Evolutionary conservation across 106 monocot species (phyloP).

Genomic region (Cymbidium sinense): DNA sequence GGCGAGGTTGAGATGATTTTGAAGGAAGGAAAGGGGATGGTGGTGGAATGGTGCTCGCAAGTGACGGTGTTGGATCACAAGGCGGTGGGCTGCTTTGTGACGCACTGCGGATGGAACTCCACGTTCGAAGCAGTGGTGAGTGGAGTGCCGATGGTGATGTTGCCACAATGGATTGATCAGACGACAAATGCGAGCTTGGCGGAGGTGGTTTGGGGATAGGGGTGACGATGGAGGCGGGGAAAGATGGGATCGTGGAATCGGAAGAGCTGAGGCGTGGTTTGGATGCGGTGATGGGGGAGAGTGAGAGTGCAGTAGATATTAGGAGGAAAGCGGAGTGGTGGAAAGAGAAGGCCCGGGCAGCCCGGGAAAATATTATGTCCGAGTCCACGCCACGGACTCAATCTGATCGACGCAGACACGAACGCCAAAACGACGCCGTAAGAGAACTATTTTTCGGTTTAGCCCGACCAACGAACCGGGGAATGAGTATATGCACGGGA

Average conservation of each 20-base stretch:
- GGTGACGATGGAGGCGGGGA: constrained; percentile 3
- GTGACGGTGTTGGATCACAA: constrained; percentile 17
- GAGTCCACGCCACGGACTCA: no score
- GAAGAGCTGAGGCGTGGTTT: constrained; percentile 4
- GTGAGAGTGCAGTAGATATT: not conserved
- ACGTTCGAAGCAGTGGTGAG: not conserved
- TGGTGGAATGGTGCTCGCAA: constrained; percentile 26
- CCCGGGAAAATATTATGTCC: no score
- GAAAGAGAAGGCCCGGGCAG: constrained; percentile 19
- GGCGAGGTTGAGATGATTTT: not conserved
- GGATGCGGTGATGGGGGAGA: constrained; percentile 11
- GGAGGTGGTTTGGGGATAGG: constrained; percentile 7
- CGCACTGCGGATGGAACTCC: constrained; percentile 31
- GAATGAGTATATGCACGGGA: no score
- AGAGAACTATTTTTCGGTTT: no score
- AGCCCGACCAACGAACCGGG: no score
- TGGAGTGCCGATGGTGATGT: constrained; percentile 12
- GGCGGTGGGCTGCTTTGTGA: constrained; percentile 34
- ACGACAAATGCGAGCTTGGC: constrained; percentile 1
- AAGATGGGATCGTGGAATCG: not conserved
- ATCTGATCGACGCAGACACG: no score
- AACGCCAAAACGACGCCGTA: no score
- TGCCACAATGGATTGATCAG: constrained; percentile 17
- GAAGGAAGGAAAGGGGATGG: constrained; percentile 6
- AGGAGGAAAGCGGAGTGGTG: constrained; percentile 12